These are phyloP conservation scores for Kwoniella bestiolae DNA, from an alignment of 768 basidiomycete species.

Conservation along the genomic window DNA sequence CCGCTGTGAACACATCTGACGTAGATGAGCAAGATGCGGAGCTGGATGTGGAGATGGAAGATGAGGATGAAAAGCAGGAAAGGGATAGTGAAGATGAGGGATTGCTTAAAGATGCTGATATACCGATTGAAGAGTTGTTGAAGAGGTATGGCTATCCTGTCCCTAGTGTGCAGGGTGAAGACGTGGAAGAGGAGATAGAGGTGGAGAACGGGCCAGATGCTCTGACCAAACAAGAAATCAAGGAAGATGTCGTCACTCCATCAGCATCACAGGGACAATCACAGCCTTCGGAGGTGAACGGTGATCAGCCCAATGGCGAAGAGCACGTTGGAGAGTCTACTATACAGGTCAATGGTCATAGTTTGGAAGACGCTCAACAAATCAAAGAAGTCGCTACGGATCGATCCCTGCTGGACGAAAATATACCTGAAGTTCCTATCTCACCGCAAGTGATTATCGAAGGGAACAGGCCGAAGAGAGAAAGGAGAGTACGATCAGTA, in stretches of 20 bases:
- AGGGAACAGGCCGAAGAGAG: conserved; percentile 45
- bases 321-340: too few species aligned
- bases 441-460: conserved; percentile 28
- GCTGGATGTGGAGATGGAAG: conserved; percentile 60
- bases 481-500: conserved; percentile 40
- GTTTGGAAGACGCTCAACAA: not conserved
- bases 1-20: conserved; percentile 36
- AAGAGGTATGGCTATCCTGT: conserved; percentile 56
- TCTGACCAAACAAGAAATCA: too few species aligned
- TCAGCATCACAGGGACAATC: too few species aligned
- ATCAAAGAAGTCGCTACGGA: conserved; percentile 17
- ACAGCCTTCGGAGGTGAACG: too few species aligned
- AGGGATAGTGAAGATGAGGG: conserved; percentile 58
- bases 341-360: not conserved
- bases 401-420: conserved; percentile 37
- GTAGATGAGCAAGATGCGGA: conserved; percentile 57
- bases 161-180: conserved; percentile 10
- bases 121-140: conserved; percentile 60
- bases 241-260: too few species aligned
- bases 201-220: too few species aligned
- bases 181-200: not conserved
- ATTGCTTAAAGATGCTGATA: conserved; percentile 58
- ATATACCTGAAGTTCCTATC: not conserved
- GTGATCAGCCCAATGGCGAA: not conserved
- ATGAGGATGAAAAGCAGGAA: conserved; percentile 56